A percentile compares a stretch with the other conserved stretches of the same genome.
These are phyloP conservation scores for Begonia peltatifolia DNA, from an alignment of 306 rosid genomes.

Conservation along the genomic window DNA sequence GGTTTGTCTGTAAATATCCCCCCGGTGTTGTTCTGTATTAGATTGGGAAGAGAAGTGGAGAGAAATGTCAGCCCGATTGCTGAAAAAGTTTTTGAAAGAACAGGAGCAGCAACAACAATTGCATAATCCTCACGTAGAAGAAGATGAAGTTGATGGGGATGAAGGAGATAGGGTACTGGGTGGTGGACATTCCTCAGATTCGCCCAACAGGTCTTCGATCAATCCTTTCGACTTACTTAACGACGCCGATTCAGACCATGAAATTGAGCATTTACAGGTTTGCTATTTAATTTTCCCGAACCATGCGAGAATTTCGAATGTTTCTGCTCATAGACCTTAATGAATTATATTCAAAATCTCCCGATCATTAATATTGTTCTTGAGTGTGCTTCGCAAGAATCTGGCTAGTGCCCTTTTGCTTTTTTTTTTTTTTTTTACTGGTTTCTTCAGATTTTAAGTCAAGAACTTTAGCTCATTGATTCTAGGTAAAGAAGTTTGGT, in stretches of 20 bases:
- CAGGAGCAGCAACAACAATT: conserved; percentile 21
- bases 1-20: no score
- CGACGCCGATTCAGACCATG: conserved; percentile 21
- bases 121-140: conserved; percentile 11
- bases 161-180: no score
- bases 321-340: not conserved
- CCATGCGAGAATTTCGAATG: not conserved
- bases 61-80: conserved; percentile 67
- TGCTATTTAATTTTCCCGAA: not conserved
- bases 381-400: not conserved
- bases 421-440: no score
- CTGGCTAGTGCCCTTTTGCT: not conserved
- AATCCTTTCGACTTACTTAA: conserved; percentile 79
- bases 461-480: not conserved
- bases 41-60: not conserved
- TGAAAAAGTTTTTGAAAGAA: conserved; percentile 56
- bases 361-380: no score
- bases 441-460: not conserved
- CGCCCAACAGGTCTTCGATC: conserved; percentile 29
- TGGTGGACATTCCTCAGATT: conserved; percentile 16
- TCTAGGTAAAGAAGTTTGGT: not conserved
- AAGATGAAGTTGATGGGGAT: conserved; percentile 14
- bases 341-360: no score
- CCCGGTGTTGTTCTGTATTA: not conserved
- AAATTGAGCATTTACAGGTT: conserved; percentile 43